A percentile compares a stretch with the other conserved stretches of the same genome.
Conservation (phyloP, 2,329 filamentous ascomycete genomes). For the Botrytis cinerea region DNA sequence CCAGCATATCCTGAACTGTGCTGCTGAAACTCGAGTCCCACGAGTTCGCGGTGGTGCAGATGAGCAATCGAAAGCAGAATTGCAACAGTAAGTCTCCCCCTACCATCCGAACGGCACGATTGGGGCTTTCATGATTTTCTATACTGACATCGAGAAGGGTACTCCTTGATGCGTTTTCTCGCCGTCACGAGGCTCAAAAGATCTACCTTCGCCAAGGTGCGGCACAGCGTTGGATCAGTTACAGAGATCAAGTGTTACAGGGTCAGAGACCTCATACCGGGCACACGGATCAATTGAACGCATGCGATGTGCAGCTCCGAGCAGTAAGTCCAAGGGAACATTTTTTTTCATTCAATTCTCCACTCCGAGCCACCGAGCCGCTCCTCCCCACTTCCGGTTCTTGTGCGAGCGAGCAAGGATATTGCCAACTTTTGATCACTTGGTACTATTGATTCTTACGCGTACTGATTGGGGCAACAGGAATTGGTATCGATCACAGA, state of each 20-base stretch:
- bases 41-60: slow-evolving; percentile 53
- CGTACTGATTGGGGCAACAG: slow-evolving; percentile 35
- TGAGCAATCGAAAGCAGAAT: slow-evolving; percentile 62
- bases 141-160: slow-evolving; percentile 46
- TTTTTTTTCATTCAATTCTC: not conserved
- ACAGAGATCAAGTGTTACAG: slow-evolving; percentile 55
- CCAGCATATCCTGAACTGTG: slow-evolving; percentile 65
- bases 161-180: slow-evolving; percentile 59
- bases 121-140: not conserved
- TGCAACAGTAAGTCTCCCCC: slow-evolving; percentile 57
- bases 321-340: slow-evolving; percentile 48
- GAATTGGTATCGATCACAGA: slow-evolving; percentile 61
- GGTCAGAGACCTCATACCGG: slow-evolving; percentile 52
- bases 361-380: not conserved
- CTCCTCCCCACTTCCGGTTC: not conserved
- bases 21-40: slow-evolving; percentile 62
- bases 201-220: slow-evolving; percentile 63
- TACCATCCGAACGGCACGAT: not conserved
- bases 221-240: slow-evolving; percentile 60
- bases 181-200: slow-evolving; percentile 65
- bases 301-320: slow-evolving; percentile 59
- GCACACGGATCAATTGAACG: slow-evolving; percentile 52
- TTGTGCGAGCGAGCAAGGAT: not conserved
- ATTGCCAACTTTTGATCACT: not conserved
- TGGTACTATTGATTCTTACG: not conserved